phyloP scores from a whole-genome alignment of 768 basidiomycete species.

The Pleurotus giganteus region DNA sequence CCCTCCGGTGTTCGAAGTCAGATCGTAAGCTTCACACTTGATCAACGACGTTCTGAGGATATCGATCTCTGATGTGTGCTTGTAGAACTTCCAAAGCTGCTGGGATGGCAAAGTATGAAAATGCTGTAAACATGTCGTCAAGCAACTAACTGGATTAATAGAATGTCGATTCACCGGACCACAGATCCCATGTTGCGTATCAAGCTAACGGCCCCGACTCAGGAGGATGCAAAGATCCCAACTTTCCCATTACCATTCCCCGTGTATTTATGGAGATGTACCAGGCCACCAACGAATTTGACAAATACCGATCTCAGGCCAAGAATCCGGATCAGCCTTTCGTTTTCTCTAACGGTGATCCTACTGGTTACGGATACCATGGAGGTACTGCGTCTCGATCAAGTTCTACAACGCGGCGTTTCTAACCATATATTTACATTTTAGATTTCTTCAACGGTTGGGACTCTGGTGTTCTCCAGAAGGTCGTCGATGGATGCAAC shows the following conservation, averaged over 20 bases:
- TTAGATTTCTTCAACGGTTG: slow-evolving; percentile 61
- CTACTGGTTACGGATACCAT: slow-evolving; percentile 61
- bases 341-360: slow-evolving; percentile 58
- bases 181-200: slow-evolving; percentile 39
- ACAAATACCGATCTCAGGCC: slow-evolving; percentile 35
- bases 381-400: slow-evolving; percentile 35
- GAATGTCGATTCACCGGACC: slow-evolving; percentile 38
- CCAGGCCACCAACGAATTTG: slow-evolving; percentile 37
- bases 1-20: slow-evolving; percentile 50
- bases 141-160: slow-evolving; percentile 16
- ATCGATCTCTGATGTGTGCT: background rate
- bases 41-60: slow-evolving; percentile 12
- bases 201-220: slow-evolving; percentile 38
- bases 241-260: slow-evolving; percentile 36
- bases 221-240: slow-evolving; percentile 35
- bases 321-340: slow-evolving; percentile 49
- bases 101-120: slow-evolving; percentile 50
- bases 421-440: background rate
- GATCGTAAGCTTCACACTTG: slow-evolving; percentile 27
- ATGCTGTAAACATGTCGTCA: slow-evolving; percentile 9
- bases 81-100: slow-evolving; percentile 51
- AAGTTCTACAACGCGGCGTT: background rate
- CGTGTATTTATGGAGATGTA: slow-evolving; percentile 48
- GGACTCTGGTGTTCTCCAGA: slow-evolving; percentile 52
- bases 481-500: slow-evolving; percentile 52